Base-by-base conservation (phyloP, 2,329 filamentous ascomycete genomes). In the Neonectria magnoliae region DNA sequence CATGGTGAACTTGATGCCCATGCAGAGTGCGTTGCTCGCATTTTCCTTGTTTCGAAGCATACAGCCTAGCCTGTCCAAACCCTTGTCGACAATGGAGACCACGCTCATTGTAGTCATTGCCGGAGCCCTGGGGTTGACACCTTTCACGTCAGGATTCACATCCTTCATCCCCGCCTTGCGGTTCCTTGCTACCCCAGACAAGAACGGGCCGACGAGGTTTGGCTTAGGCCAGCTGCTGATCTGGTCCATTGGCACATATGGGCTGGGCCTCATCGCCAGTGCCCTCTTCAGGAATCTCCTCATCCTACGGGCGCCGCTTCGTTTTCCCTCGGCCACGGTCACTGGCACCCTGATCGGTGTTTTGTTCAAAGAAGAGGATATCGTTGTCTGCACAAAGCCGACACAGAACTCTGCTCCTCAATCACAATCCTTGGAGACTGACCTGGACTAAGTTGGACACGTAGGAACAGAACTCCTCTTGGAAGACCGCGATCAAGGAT, bases 1-100 rank as follows among this genome's bases (percentile, higher is more conserved):
- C 31, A 80, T 76, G 77, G 79, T 84, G 57, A 84, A 88, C 73
- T 90, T 91, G 65, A 97, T 97, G 94, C 91, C 92, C n/a, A 97
- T 97, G 93, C 94, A 94, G 0, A 91, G 93, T 2, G 93, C 93
- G 7, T 81, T 97, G 64, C 91, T 97, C 68, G 93, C 93, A 6
- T 97, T 97, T 76, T 93, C 93, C 9, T 90, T 95, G 71, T 97
- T 97, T 84, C 27, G 38, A 11, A 33, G 41, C 44, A 25, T 59
- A 9, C 56, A 38, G 22, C 22, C 14, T 42, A 31, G 42, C 13
- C 25, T 59, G 14, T 11, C 41, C 27, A 50, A 8, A 4, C 41
- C 56, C 20, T 20, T 36, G 31, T 7, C 31, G 10, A 44, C 56
- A 7, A 9, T 41, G 27, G 56, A 58, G 31, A 58, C 31, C 9